phyloP scores from a whole-genome alignment of 2,329 filamentous ascomycete genomes.

The Tolypocladium amazonense region DNA sequence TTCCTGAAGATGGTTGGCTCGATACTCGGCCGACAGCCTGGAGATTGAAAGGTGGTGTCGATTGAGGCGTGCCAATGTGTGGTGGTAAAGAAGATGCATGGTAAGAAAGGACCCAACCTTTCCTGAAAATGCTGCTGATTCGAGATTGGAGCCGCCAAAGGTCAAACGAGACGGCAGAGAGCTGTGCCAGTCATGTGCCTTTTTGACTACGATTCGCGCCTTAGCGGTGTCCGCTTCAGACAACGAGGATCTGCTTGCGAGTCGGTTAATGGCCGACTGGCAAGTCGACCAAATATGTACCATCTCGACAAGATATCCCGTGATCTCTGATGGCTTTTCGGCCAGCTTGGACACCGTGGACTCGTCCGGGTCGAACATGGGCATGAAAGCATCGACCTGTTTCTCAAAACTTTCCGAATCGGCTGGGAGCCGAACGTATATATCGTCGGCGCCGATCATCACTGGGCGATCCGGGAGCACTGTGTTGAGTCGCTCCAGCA shows the following conservation, averaged over 20 bases:
- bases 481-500: slow-evolving; percentile 57
- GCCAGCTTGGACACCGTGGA: slow-evolving; percentile 9
- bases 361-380: slow-evolving; percentile 46
- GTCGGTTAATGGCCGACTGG: slow-evolving; percentile 43
- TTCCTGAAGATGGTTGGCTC: slow-evolving; percentile 33
- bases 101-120: slow-evolving; percentile 48
- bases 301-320: slow-evolving; percentile 52
- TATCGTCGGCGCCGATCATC: slow-evolving; percentile 51
- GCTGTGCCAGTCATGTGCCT: slow-evolving; percentile 47
- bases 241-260: slow-evolving; percentile 17
- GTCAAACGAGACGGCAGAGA: slow-evolving; percentile 43
- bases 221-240: slow-evolving; percentile 16
- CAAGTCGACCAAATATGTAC: slow-evolving; percentile 56
- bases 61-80: slow-evolving; percentile 53
- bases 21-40: slow-evolving; percentile 26
- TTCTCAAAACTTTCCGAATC: slow-evolving; percentile 51
- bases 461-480: slow-evolving; percentile 42
- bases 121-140: slow-evolving; percentile 40
- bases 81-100: slow-evolving; percentile 57
- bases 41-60: slow-evolving; percentile 39
- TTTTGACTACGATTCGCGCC: slow-evolving; percentile 36
- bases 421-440: slow-evolving; percentile 57
- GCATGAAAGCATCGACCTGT: slow-evolving; percentile 43
- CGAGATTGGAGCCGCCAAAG: slow-evolving; percentile 47
- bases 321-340: slow-evolving; percentile 31